Evolutionary conservation across 805 yeast species (phyloP).

Genomic region (Clavispora asparagi): DNA sequence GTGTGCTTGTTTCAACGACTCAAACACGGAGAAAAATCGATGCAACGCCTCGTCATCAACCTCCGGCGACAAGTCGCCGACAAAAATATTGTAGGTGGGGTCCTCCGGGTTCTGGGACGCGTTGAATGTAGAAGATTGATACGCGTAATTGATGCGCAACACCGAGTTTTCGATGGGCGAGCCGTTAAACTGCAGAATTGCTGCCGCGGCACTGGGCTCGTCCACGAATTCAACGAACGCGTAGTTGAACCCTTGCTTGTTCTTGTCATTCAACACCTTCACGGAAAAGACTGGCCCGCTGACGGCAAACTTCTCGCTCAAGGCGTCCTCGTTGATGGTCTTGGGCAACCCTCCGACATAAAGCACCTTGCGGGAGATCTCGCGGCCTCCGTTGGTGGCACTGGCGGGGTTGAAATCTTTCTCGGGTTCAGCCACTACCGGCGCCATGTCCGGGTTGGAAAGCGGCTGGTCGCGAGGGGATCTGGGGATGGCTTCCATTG

Average conservation of each 20-base stretch:
- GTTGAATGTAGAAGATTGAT: constrained; percentile 67
- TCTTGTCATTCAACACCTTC: constrained; percentile 73
- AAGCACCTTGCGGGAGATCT: constrained; percentile 63
- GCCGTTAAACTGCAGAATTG: constrained; percentile 59
- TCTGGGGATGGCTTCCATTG: neutral
- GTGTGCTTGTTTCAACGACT: constrained; percentile 71
- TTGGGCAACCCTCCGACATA: constrained; percentile 75
- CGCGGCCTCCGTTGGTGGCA: constrained; percentile 78
- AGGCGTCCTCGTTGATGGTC: constrained; percentile 55
- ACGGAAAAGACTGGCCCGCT: constrained; percentile 60
- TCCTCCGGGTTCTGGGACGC: constrained; percentile 35
- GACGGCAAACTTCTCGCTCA: constrained; percentile 57
- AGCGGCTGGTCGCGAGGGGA: neutral
- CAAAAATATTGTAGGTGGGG: constrained; percentile 68
- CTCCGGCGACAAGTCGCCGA: constrained; percentile 81
- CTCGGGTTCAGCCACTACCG: neutral
- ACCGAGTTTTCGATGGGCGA: constrained; percentile 48
- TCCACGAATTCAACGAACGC: constrained; percentile 75
- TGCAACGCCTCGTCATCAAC: constrained; percentile 71
- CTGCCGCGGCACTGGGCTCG: constrained; percentile 55
- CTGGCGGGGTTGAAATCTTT: constrained; percentile 45
- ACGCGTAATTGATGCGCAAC: constrained; percentile 76
- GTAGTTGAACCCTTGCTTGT: constrained; percentile 67
- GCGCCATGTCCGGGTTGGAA: neutral
- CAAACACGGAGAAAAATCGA: constrained; percentile 51